Evolutionary conservation across 2,329 filamentous ascomycete species (phyloP).

Genomic region (Neoascochyta sp.): DNA sequence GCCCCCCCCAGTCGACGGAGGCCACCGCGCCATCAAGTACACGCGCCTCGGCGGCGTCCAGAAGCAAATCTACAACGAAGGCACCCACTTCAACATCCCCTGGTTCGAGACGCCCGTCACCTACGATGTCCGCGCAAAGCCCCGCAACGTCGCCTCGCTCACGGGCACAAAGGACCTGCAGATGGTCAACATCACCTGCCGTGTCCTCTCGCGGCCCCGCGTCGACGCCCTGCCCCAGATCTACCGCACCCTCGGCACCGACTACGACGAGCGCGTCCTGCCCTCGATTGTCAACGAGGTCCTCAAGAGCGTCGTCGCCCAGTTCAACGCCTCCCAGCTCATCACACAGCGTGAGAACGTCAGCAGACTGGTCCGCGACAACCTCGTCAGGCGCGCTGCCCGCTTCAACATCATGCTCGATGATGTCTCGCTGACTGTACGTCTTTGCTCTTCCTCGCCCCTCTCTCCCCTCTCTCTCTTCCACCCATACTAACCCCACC

Average conservation of each 20-base stretch:
- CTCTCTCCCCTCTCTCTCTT: not conserved
- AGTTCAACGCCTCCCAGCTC: slow-evolving; percentile 97
- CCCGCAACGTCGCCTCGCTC: slow-evolving; percentile 91
- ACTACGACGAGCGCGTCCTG: slow-evolving; percentile 97
- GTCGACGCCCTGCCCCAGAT: slow-evolving; percentile 90
- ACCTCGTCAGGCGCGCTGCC: slow-evolving; percentile 83
- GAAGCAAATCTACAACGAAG: slow-evolving; percentile 95
- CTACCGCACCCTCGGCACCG: slow-evolving; percentile 88
- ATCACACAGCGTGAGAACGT: slow-evolving; percentile 99
- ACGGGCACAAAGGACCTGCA: slow-evolving; percentile 99
- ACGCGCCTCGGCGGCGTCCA: slow-evolving; percentile 85
- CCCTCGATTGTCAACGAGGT: slow-evolving; percentile 99
- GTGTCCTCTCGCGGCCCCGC: slow-evolving; percentile 90
- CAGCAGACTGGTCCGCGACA: slow-evolving; percentile 84
- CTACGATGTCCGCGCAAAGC: slow-evolving; percentile 97
- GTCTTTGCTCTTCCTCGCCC: too few species aligned
- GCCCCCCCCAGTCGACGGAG: slow-evolving; percentile 72
- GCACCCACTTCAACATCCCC: slow-evolving; percentile 91
- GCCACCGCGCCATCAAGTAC: slow-evolving; percentile 98
- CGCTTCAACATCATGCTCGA: slow-evolving; percentile 97
- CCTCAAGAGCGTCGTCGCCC: slow-evolving; percentile 95
- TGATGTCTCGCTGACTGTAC: slow-evolving; percentile 92
- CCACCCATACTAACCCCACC: slow-evolving; percentile 16
- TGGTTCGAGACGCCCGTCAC: slow-evolving; percentile 97
- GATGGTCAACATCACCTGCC: slow-evolving; percentile 99